phyloP scores from a whole-genome alignment of 108 stramenopile genomes.

The Nitzschia sp. region DNA sequence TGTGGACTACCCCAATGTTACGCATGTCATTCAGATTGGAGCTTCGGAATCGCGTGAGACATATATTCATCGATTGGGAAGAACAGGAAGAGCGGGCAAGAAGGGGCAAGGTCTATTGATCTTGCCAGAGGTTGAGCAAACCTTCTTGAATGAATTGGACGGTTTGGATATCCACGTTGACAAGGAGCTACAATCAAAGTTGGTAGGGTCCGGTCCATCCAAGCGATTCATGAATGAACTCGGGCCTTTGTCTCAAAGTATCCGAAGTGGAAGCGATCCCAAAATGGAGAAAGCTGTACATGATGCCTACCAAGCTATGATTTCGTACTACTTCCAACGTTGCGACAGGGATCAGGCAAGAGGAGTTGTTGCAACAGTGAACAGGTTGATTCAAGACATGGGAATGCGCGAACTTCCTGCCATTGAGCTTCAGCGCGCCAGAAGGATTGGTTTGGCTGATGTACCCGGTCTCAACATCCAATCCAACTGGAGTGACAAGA shows the following conservation, averaged over 20 bases:
- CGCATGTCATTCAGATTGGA: slow-evolving; percentile 66
- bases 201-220: slow-evolving; percentile 6
- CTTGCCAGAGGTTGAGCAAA: slow-evolving; percentile 32
- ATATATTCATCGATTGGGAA: slow-evolving; percentile 95
- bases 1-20: slow-evolving; percentile 73
- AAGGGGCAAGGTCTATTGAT: slow-evolving; percentile 66
- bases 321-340: slow-evolving; percentile 35
- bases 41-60: slow-evolving; percentile 72
- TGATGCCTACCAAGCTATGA: slow-evolving; percentile 34
- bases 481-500: slow-evolving; percentile 29
- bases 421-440: slow-evolving; percentile 25
- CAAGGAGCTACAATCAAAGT: background rate
- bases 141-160: slow-evolving; percentile 32
- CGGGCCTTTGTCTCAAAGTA: slow-evolving; percentile 27
- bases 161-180: slow-evolving; percentile 18
- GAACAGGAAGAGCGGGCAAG: slow-evolving; percentile 91
- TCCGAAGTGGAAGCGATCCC: slow-evolving; percentile 17
- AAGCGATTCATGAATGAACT: slow-evolving; percentile 26
- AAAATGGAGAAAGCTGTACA: slow-evolving; percentile 21
- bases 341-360: slow-evolving; percentile 1
- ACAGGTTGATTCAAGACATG: slow-evolving; percentile 23
- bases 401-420: slow-evolving; percentile 35
- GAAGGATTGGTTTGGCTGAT: slow-evolving; percentile 25
- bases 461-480: slow-evolving; percentile 31
- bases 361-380: slow-evolving; percentile 17